Base-by-base conservation (phyloP, 495 filamentous ascomycete genomes). In the Xanthoparmelia taractica region DNA sequence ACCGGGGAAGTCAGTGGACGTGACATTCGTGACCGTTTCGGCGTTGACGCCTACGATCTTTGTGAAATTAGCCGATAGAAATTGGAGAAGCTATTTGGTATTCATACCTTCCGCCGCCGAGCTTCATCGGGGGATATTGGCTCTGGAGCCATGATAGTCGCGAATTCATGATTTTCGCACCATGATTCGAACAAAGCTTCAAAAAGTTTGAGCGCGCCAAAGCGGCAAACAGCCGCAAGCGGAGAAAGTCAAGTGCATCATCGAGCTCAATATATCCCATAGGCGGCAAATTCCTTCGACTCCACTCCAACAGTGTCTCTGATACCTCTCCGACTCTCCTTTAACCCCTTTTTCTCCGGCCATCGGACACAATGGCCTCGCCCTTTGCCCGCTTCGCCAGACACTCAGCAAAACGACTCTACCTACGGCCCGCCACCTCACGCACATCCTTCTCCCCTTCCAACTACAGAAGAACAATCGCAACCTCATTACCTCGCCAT, bases 1-100 rank as follows among this genome's bases (percentile, higher is more conserved):
- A 50, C 86, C 85, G 4, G 95, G 95, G 74, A 91, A 96, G 71
- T 97, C 92, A 65, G 85, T 95, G 34, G 89, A 89, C 69, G 89
- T 79, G 71, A 92, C 86, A 75, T 97, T 85, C 65, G 87, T 90
- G 68, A 97, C 86, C 31, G 88, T 96, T 73, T 97, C 92, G 55
- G 83, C 76, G 74, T 92, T 88, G 77, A 97, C 85, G 66, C 86
- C 84, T 71, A 99, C 85, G 63, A 89, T 86, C 90, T 96, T 67
- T 33, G 38, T 27, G 10, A 31, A 55, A 18, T 62, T 47, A 67
- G 63, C 48, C 2, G 40, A 17, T 23, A 10, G 5, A 18, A n/a
- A 8, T 29, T 8, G 62, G 43, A 55, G 50, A n/a, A 68, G n/a
- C 31, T 43, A 71, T 67, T 73, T n/a, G 12, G 55, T 58, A 33